Base-by-base conservation (phyloP, 2,329 filamentous ascomycete genomes). In the Beauveria caledonica region DNA sequence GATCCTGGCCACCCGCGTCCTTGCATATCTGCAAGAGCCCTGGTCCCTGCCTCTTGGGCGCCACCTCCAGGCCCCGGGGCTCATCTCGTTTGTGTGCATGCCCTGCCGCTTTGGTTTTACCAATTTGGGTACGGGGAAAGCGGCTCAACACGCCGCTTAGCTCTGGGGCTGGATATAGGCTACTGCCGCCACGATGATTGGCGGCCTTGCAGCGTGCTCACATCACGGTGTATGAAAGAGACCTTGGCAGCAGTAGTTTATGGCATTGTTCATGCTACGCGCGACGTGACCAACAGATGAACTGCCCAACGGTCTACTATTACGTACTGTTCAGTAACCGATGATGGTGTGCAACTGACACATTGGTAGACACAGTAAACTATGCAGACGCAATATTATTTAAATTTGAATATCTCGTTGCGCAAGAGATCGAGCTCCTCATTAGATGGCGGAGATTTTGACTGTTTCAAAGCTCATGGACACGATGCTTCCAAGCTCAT, bases 21-120 rank as follows among this genome's bases (percentile, higher is more conserved):
- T 58, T 51, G 46, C 56, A 40, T 49, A 51, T 58, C 56, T 58
- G 56, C 33, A 51, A 33, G 21, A 19, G 39, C 46, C 46, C 56
- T 58, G 33, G 19, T 51, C 56, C 56, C 36, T 50, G 56, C n/a
- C 29, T 15, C 36, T 39, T 33, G 36, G 7, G 19, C 21, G 46
- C 46, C 46, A 33, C 56, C 46, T 53, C n/a, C 53, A 50, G 33
- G 33, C 33, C 6, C 33, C 33, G 13, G 17, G 25, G 25, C 27
- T 54, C 51, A 39, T 54, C 51, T 44, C 39, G 36, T 54, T 44
- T 17, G 11, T 44, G 36, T 27, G 33, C 33, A 54, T 42, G 51
- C 33, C 36, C 44, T 58, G 55, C 55, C 13, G n/a, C 55, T 39
- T 7, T 29, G 21, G 23, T 33, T 49, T 51, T 58, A 23, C 21